Evolutionary conservation across 805 yeast species (phyloP).

Genomic region (Myxozyma vanderwaltii): DNA sequence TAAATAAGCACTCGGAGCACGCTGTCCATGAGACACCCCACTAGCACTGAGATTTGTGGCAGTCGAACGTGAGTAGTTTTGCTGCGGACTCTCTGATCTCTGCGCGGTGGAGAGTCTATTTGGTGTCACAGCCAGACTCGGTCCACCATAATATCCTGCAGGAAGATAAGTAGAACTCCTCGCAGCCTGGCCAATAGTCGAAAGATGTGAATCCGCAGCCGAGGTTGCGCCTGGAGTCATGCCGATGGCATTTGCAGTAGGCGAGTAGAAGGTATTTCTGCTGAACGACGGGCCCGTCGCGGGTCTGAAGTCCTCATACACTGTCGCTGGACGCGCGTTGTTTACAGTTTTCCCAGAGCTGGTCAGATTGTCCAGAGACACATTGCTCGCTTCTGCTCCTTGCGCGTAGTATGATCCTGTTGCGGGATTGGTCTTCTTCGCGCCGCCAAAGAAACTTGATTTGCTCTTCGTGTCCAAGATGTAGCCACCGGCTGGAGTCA

Average conservation of each 20-base stretch:
- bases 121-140: constrained; percentile 8
- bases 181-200: not conserved
- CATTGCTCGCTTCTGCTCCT: constrained; percentile 23
- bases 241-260: constrained; percentile 57
- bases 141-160: constrained; percentile 29
- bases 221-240: constrained; percentile 14
- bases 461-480: constrained; percentile 31
- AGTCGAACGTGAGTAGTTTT: constrained; percentile 1
- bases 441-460: constrained; percentile 10
- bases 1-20: constrained; percentile 46
- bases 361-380: constrained; percentile 30
- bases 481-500: constrained; percentile 39
- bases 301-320: constrained; percentile 34
- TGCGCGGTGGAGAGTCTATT: constrained; percentile 8
- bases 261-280: constrained; percentile 63
- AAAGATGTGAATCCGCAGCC: not conserved
- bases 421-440: not conserved
- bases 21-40: constrained; percentile 24
- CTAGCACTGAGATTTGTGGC: constrained; percentile 1
- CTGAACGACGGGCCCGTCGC: constrained; percentile 26
- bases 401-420: constrained; percentile 31
- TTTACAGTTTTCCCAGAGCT: constrained; percentile 21
- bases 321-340: constrained; percentile 24
- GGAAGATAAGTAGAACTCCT: constrained; percentile 29
- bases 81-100: constrained; percentile 18